Base-by-base conservation (phyloP, 2,329 filamentous ascomycete species). In the Botryotinia narcissicola region DNA sequence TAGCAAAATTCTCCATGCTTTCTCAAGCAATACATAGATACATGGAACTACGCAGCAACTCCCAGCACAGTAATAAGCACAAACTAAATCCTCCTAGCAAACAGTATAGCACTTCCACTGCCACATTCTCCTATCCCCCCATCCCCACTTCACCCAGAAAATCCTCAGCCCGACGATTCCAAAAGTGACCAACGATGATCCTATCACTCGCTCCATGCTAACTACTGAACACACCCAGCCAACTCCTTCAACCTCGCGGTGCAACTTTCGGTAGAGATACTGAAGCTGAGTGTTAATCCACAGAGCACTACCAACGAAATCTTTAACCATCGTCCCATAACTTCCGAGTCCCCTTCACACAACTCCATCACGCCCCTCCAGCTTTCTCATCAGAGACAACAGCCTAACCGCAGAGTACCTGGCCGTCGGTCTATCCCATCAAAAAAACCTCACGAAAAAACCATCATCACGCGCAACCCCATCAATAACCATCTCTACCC, bases 121-220 rank as follows among this genome's bases (percentile, higher is more conserved):
- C 46, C 46, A 51, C 64, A 54, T 44, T 4, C 10, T 9, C 37
- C 10, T 9, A 40, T 44, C 8, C 10, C 37, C 37, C 10, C 37
- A 40, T 10, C 10, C 9, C 37, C 4, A 29, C n/a, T 46, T 44
- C 16, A 44, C 9, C 8, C 2, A 20, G 35, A 1, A 40, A 20
- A 3, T 1, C n/a, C n/a, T 7, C 20, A 67, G 20, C 7, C 18
- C 44, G 44, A 46, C 20, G 7, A 9, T 22, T 46, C 20, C 20
- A 9, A 40, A 67, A 40, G 25, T 93, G 90, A 84, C 78, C 77
- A 87, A 86, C 74, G 81, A 83, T 8, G 91, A 89, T 67, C 91
- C 93, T 77, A 87, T 84, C 9, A 91, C 91, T 0, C 86, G 92
- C 51, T 93, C 92, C 0, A 83, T 94, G 1, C 84, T 93, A 57